phyloP scores from a whole-genome alignment of 768 basidiomycete genomes.

The Boletus reticuloceps region DNA sequence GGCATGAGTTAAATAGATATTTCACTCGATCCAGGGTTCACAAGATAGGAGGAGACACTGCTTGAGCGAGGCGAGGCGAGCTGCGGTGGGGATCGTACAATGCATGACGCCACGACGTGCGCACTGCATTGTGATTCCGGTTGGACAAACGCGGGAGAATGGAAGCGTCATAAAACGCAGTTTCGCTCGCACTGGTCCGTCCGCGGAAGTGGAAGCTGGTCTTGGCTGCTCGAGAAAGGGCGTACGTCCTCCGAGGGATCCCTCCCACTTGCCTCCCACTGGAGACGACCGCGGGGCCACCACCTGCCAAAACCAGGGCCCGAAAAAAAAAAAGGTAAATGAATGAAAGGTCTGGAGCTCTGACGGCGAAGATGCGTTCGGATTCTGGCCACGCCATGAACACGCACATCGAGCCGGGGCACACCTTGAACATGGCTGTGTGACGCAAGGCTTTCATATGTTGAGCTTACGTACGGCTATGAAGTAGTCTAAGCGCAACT shows the following conservation, averaged over 20 bases:
- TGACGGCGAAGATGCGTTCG: background rate
- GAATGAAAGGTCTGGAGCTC: background rate
- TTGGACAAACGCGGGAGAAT: constrained; percentile 8
- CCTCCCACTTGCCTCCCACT: too few species aligned
- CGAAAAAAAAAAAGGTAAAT: background rate
- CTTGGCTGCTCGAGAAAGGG: too few species aligned
- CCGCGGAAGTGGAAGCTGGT: background rate
- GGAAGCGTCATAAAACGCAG: constrained; percentile 10
- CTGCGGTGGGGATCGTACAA: constrained; percentile 10
- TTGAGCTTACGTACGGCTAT: background rate
- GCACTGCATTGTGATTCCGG: constrained; percentile 15
- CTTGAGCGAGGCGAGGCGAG: constrained; percentile 15
- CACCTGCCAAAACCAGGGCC: too few species aligned
- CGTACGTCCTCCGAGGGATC: background rate
- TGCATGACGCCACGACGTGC: constrained; percentile 1
- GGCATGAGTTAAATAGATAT: constrained; percentile 12
- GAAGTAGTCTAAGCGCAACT: too few species aligned
- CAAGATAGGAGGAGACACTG: background rate
- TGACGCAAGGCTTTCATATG: constrained; percentile 5
- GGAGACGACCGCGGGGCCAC: too few species aligned
- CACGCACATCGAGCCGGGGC: constrained; percentile 10
- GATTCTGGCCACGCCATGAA: constrained; percentile 13
- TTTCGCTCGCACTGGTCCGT: constrained; percentile 1
- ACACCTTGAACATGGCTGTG: constrained; percentile 1
- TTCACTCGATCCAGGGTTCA: constrained; percentile 9